Percentiles rank a stretch among this genome's conserved stretches.
Conservation (phyloP, 1,284 basidiomycete genomes). For the Chiua sp. region DNA sequence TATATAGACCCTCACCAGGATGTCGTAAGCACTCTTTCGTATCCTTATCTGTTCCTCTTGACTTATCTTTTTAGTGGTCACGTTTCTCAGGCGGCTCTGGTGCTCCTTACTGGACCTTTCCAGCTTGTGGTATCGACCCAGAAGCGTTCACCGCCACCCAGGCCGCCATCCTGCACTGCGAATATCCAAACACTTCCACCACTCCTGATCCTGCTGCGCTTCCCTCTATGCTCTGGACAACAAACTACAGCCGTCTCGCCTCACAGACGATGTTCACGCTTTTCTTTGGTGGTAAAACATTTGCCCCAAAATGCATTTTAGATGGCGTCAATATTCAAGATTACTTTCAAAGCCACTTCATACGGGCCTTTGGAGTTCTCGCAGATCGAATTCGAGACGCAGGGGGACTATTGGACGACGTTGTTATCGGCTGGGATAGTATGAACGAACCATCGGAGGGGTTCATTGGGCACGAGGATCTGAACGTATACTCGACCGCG, state of each 20-base stretch:
- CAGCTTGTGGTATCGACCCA: constrained; percentile 92
- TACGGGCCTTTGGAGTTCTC: constrained; percentile 77
- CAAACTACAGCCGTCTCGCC: constrained; percentile 91
- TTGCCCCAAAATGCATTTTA: constrained; percentile 90
- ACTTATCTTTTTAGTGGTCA: constrained; percentile 75
- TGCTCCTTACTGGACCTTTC: constrained; percentile 94
- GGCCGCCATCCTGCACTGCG: constrained; percentile 87
- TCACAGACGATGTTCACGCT: constrained; percentile 93
- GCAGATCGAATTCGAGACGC: constrained; percentile 74
- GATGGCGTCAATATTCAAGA: constrained; percentile 96
- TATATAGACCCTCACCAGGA: constrained; percentile 99
- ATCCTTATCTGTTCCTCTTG: constrained; percentile 3
- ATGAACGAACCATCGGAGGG: constrained; percentile 96
- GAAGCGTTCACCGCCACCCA: constrained; percentile 85
- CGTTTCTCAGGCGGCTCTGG: constrained; percentile 97
- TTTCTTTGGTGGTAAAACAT: constrained; percentile 92
- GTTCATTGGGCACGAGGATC: constrained; percentile 77
- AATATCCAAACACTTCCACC: constrained; percentile 68
- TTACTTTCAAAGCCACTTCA: constrained; percentile 88
- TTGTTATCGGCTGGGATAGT: constrained; percentile 96
- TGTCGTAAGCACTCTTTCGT: constrained; percentile 59
- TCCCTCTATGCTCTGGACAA: constrained; percentile 97
- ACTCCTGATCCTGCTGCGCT: constrained; percentile 56
- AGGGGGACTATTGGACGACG: constrained; percentile 83
- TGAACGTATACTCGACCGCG: constrained; percentile 64